A percentile compares a stretch with the other conserved stretches of the same genome.
phyloP scores from a whole-genome alignment of 768 basidiomycete species.

The Pholiota conissans region DNA sequence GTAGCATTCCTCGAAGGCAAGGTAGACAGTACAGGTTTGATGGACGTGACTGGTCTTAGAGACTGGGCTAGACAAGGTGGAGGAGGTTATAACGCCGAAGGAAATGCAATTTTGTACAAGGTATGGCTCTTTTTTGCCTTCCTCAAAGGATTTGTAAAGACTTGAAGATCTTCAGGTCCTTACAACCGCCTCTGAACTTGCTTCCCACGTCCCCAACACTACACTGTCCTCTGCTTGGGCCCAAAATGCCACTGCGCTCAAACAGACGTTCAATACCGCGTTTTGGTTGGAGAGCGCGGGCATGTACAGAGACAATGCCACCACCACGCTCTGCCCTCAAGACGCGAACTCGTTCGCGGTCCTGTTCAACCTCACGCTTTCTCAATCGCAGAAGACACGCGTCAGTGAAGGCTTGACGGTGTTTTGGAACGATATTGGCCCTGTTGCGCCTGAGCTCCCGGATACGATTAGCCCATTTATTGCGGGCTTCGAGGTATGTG shows the following conservation, averaged over 20 bases:
- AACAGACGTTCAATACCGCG: conserved; percentile 46
- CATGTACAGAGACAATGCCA: conserved; percentile 55
- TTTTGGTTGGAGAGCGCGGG: conserved; percentile 51
- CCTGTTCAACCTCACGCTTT: conserved; percentile 49
- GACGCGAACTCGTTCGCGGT: conserved; percentile 60
- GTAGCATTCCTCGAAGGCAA: conserved; percentile 54
- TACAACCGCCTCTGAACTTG: conserved; percentile 45
- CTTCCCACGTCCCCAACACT: conserved; percentile 34
- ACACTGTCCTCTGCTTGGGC: conserved; percentile 37
- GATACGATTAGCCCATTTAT: conserved; percentile 64
- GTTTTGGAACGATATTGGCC: conserved; percentile 55
- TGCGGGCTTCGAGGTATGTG: conserved; percentile 52
- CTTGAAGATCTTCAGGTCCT: conserved; percentile 38
- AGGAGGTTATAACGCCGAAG: conserved; percentile 57
- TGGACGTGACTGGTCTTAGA: conserved; percentile 54
- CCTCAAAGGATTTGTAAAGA: not conserved
- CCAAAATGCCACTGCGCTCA: conserved; percentile 47
- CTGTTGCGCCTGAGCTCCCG: conserved; percentile 55
- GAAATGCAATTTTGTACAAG: conserved; percentile 53
- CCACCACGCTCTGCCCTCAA: conserved; percentile 53
- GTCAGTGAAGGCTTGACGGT: conserved; percentile 47
- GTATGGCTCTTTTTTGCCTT: conserved; percentile 21
- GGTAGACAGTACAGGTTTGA: conserved; percentile 47
- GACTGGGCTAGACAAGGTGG: conserved; percentile 61
- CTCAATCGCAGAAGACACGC: conserved; percentile 33